A percentile compares a stretch with the other conserved stretches of the same genome.
phyloP scores from a whole-genome alignment of 2,329 filamentous ascomycete species.

The Cladosporium colombiae region DNA sequence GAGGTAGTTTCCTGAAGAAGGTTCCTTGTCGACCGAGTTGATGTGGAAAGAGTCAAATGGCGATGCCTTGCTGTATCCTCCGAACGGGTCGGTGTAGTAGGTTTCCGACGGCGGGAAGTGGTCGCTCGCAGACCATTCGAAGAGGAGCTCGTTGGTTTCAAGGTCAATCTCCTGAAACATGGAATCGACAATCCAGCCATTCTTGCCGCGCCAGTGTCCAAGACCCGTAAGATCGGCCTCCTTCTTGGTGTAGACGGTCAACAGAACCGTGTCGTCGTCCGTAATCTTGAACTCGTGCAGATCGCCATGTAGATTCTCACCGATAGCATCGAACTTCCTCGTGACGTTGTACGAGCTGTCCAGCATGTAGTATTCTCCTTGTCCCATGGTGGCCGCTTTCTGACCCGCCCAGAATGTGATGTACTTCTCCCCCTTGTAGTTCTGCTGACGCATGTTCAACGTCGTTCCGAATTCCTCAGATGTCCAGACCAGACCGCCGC shows the following conservation, averaged over 20 bases:
- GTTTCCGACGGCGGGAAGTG: slow-evolving; percentile 38
- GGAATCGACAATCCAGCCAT: slow-evolving; percentile 48
- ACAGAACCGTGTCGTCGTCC: slow-evolving; percentile 43
- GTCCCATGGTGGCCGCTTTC: slow-evolving; percentile 37
- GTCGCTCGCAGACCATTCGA: slow-evolving; percentile 43
- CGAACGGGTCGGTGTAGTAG: slow-evolving; percentile 41
- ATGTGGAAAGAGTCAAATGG: slow-evolving; percentile 53
- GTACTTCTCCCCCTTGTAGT: slow-evolving; percentile 39
- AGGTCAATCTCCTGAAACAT: slow-evolving; percentile 49
- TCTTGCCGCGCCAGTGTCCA: slow-evolving; percentile 28
- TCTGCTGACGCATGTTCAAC: slow-evolving; percentile 38
- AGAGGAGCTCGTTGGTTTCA: slow-evolving; percentile 42
- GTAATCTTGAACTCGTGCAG: slow-evolving; percentile 51
- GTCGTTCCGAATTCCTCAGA: slow-evolving; percentile 34
- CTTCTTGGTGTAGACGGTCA: slow-evolving; percentile 46
- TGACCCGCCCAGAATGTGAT: slow-evolving; percentile 45
- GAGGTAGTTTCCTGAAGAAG: slow-evolving; percentile 48
- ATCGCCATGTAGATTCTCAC: slow-evolving; percentile 37
- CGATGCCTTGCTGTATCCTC: slow-evolving; percentile 37
- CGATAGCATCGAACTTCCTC: slow-evolving; percentile 33
- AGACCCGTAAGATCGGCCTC: slow-evolving; percentile 32
- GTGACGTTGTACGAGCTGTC: slow-evolving; percentile 32
- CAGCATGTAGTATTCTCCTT: slow-evolving; percentile 40
- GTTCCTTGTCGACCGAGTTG: slow-evolving; percentile 55
- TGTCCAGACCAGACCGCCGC: slow-evolving; percentile 39